Percentiles rank a stretch among this genome's conserved stretches.
Conservation (phyloP, 2,329 filamentous ascomycete genomes). For the Sporothrix phasma region DNA sequence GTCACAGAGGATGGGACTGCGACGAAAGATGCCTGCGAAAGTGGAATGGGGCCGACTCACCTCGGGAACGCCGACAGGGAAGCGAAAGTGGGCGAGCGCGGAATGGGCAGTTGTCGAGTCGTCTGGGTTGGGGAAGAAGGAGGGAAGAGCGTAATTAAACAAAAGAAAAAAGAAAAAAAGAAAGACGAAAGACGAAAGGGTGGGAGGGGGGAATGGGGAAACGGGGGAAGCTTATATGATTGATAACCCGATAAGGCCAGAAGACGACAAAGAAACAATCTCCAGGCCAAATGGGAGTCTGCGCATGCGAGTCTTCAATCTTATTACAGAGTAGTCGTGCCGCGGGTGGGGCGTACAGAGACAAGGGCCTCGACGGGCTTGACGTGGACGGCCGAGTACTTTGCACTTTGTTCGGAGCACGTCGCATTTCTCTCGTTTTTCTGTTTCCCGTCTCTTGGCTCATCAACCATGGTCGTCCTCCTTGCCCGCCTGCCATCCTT, state of each 20-base stretch:
- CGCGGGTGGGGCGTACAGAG: neutral
- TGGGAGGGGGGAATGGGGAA: neutral
- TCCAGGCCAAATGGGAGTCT: neutral
- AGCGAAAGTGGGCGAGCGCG: neutral
- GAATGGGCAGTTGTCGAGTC: neutral
- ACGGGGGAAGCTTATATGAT: conserved; percentile 9
- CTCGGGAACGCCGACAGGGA: conserved; percentile 9
- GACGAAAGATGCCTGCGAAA: neutral
- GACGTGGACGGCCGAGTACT: neutral
- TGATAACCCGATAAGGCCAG: conserved; percentile 12
- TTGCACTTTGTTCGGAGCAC: neutral
- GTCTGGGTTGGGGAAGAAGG: neutral
- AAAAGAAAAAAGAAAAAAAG: neutral
- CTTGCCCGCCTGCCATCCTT: neutral
- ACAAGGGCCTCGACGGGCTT: neutral
- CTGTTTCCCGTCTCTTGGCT: neutral
- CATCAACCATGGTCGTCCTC: neutral
- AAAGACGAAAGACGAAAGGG: neutral
- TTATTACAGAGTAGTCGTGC: conserved; percentile 11
- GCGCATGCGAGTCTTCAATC: neutral
- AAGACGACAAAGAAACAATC: neutral
- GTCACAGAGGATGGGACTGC: neutral
- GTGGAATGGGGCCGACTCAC: neutral
- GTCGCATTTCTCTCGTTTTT: neutral
- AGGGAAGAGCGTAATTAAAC: neutral